A percentile compares a stretch with the other conserved stretches of the same genome.
These are phyloP conservation scores for Hypoxylon perforatum DNA, from an alignment of 495 filamentous ascomycete genomes.

Conservation along the genomic window DNA sequence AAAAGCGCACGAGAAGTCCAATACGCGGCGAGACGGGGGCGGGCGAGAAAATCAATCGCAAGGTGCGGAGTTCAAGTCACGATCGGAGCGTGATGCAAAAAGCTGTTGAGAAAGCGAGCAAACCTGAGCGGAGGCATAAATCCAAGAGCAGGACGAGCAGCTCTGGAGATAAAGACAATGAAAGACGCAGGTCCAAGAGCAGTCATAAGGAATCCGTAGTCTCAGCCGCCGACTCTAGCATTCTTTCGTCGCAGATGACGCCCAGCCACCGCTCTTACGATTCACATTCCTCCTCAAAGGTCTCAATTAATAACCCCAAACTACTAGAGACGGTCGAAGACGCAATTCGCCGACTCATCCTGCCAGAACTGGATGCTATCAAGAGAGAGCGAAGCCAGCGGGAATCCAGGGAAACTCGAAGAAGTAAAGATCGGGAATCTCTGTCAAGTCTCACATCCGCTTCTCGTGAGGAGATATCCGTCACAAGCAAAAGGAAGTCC, in stretches of 20 bases:
- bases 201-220: constrained; percentile 70
- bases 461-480: constrained; percentile 68
- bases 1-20: constrained; percentile 53
- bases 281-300: constrained; percentile 79
- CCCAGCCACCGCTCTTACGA: constrained; percentile 76
- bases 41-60: constrained; percentile 60
- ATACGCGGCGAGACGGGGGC: constrained; percentile 51
- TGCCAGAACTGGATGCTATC: constrained; percentile 90
- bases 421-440: constrained; percentile 60
- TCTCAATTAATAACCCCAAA: constrained; percentile 94
- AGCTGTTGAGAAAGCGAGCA: constrained; percentile 49
- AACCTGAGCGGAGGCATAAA: constrained; percentile 61
- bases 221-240: constrained; percentile 76
- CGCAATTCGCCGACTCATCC: constrained; percentile 88
- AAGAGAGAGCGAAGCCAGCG: constrained; percentile 85
- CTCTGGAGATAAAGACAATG: constrained; percentile 69
- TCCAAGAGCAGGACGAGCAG: constrained; percentile 70
- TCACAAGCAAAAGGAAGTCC: constrained; percentile 57
- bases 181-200: constrained; percentile 70
- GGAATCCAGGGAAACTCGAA: constrained; percentile 63
- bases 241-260: constrained; percentile 78
- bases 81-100: constrained; percentile 44
- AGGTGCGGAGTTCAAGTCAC: constrained; percentile 57
- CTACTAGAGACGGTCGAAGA: constrained; percentile 96
- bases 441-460: constrained; percentile 65